Evolutionary conservation across 805 yeast genomes (phyloP).

Genomic region (Candida railenensis): DNA sequence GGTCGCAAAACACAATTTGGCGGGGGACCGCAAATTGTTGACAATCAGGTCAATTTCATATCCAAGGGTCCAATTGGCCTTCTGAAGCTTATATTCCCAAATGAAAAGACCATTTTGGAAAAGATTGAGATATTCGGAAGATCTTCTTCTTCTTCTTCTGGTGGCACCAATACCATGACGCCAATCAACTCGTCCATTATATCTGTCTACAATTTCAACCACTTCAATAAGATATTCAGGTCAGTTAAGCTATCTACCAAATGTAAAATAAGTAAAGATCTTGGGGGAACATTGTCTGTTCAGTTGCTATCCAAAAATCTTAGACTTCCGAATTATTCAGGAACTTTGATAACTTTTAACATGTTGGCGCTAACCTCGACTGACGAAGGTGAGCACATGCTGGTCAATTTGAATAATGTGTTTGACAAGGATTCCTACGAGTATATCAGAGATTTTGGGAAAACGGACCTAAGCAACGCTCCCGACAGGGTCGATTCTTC

Average conservation of each 20-base stretch:
- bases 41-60: constrained; percentile 51
- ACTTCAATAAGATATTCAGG: constrained; percentile 30
- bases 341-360: constrained; percentile 39
- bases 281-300: constrained; percentile 32
- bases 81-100: constrained; percentile 66
- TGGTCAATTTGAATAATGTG: constrained; percentile 14
- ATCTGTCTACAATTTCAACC: constrained; percentile 31
- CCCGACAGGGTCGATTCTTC: not conserved
- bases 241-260: constrained; percentile 39
- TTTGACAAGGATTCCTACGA: constrained; percentile 29
- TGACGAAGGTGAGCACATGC: constrained; percentile 12
- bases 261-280: constrained; percentile 39
- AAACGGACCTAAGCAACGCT: not conserved
- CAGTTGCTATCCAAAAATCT: constrained; percentile 38
- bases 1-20: constrained; percentile 4
- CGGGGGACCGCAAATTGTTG: constrained; percentile 6
- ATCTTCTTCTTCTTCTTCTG: not conserved
- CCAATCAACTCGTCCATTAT: constrained; percentile 21
- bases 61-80: constrained; percentile 75
- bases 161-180: constrained; percentile 11
- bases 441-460: constrained; percentile 17
- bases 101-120: constrained; percentile 60
- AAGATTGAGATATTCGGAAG: constrained; percentile 45
- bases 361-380: constrained; percentile 30
- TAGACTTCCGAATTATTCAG: constrained; percentile 26